These are phyloP conservation scores for Flagelloscypha sp. DNA, from an alignment of 768 basidiomycete species.

Conservation along the genomic window DNA sequence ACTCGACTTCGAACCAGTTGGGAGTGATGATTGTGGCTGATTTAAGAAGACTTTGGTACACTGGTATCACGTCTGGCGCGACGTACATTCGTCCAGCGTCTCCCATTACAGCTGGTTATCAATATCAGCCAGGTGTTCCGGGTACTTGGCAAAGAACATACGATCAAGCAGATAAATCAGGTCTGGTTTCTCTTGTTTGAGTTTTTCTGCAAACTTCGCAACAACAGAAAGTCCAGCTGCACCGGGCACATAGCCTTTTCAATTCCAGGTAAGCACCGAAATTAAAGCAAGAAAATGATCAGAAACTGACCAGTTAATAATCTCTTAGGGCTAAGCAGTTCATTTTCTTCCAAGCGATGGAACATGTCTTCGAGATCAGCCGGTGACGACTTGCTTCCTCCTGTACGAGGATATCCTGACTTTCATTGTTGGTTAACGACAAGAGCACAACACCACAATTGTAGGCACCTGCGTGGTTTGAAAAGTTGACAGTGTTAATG, in stretches of 20 bases:
- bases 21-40: conserved; percentile 92
- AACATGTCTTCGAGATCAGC: conserved; percentile 74
- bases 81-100: conserved; percentile 89
- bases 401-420: conserved; percentile 73
- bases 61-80: conserved; percentile 74
- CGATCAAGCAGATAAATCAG: conserved; percentile 89
- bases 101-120: conserved; percentile 79
- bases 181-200: conserved; percentile 48
- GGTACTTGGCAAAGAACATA: conserved; percentile 30
- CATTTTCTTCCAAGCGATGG: conserved; percentile 62
- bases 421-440: neutral
- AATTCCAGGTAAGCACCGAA: neutral
- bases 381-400: conserved; percentile 72
- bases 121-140: conserved; percentile 1
- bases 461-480: conserved; percentile 79
- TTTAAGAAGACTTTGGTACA: conserved; percentile 74
- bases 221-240: conserved; percentile 71
- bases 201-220: conserved; percentile 47
- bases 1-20: conserved; percentile 99
- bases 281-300: neutral
- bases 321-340: conserved; percentile 61
- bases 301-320: conserved; percentile 63
- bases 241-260: conserved; percentile 77
- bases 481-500: conserved; percentile 90
- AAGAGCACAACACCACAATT: neutral